A percentile compares a stretch with the other conserved stretches of the same genome.
Evolutionary conservation across 108 stramenopile species (phyloP).

Genomic region (Conticribra weissflogii): DNA sequence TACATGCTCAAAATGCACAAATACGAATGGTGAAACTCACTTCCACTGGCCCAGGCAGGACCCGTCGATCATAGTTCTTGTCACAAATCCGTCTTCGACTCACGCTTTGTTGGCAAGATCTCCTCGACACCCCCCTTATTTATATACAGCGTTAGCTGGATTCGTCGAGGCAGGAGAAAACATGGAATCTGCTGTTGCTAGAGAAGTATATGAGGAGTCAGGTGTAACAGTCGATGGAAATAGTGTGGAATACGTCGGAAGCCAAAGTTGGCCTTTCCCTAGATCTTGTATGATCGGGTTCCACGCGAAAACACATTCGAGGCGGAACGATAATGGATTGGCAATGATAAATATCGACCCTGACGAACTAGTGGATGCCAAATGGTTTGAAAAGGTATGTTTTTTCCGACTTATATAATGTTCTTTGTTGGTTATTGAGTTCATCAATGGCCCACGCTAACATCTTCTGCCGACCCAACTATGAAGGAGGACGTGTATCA

Average conservation of each 20-base stretch:
- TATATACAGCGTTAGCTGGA: slow-evolving; percentile 81
- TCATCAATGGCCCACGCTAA: too few relatives aligned
- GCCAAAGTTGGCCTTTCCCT: slow-evolving; percentile 91
- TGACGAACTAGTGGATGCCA: slow-evolving; percentile 70
- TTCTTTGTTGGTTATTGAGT: too few relatives aligned
- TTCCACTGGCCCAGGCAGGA: slow-evolving; percentile 81
- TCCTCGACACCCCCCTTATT: slow-evolving; percentile 63
- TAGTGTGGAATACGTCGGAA: slow-evolving; percentile 60
- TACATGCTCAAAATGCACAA: slow-evolving; percentile 58
- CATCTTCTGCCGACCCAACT: background rate
- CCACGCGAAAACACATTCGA: slow-evolving; percentile 43
- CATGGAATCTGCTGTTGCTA: slow-evolving; percentile 69
- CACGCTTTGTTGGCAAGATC: slow-evolving; percentile 73
- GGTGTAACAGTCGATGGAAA: slow-evolving; percentile 59
- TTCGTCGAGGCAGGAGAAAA: slow-evolving; percentile 91
- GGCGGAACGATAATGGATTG: slow-evolving; percentile 24
- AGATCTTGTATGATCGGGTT: slow-evolving; percentile 81
- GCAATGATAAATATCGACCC: slow-evolving; percentile 58
- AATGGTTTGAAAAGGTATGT: slow-evolving; percentile 58
- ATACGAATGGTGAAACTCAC: slow-evolving; percentile 29
- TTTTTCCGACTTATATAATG: background rate
- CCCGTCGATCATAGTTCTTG: slow-evolving; percentile 76
- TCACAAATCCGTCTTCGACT: slow-evolving; percentile 52
- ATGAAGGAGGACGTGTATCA: slow-evolving; percentile 47
- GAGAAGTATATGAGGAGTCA: slow-evolving; percentile 78